Percentiles rank a stretch among this genome's conserved stretches.
These are phyloP conservation scores for Escallonia herrerae DNA, from an alignment of 129 eudicot species.

Conservation along the genomic window DNA sequence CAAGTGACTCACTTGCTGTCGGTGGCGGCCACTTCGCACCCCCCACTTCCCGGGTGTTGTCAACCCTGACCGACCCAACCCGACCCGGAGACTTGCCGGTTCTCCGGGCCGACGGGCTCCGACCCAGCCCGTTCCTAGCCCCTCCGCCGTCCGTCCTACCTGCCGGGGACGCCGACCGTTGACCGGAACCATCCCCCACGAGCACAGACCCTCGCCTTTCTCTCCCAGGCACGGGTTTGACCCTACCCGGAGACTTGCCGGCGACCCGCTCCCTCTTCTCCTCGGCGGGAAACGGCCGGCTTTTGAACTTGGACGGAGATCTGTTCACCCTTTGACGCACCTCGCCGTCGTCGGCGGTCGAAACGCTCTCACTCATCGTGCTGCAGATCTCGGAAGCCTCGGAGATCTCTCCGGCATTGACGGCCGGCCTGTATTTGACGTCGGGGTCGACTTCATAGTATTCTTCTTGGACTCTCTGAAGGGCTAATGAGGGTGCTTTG, in stretches of 20 bases:
- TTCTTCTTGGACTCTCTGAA: conserved; percentile 15
- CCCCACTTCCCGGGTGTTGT: conserved; percentile 29
- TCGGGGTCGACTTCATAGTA: background rate
- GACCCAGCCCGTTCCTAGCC: conserved; percentile 25
- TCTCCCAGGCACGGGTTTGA: conserved; percentile 24
- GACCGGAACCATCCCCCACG: conserved; percentile 27
- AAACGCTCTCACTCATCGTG: conserved; percentile 34
- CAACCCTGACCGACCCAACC: conserved; percentile 43
- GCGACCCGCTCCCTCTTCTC: conserved; percentile 17
- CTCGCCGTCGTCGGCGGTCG: conserved; percentile 33
- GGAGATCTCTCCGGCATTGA: conserved; percentile 14
- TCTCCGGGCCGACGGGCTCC: conserved; percentile 50
- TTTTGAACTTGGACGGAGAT: conserved; percentile 40
- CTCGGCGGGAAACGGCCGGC: conserved; percentile 37
- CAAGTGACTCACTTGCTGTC: conserved; percentile 57
- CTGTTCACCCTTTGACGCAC: conserved; percentile 24
- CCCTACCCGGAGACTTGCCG: conserved; percentile 52
- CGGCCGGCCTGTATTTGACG: conserved; percentile 5
- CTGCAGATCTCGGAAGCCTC: conserved; percentile 52
- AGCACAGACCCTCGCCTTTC: conserved; percentile 10
- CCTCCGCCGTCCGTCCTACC: conserved; percentile 27
- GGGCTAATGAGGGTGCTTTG: conserved; percentile 10
- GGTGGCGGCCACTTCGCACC: conserved; percentile 30
- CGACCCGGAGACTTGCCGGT: conserved; percentile 71
- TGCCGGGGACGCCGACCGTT: conserved; percentile 71